Percentiles rank a stretch among this genome's conserved stretches.
Evolutionary conservation across 2,329 filamentous ascomycete species (phyloP).

Genomic region (Didymellaceae sp.): DNA sequence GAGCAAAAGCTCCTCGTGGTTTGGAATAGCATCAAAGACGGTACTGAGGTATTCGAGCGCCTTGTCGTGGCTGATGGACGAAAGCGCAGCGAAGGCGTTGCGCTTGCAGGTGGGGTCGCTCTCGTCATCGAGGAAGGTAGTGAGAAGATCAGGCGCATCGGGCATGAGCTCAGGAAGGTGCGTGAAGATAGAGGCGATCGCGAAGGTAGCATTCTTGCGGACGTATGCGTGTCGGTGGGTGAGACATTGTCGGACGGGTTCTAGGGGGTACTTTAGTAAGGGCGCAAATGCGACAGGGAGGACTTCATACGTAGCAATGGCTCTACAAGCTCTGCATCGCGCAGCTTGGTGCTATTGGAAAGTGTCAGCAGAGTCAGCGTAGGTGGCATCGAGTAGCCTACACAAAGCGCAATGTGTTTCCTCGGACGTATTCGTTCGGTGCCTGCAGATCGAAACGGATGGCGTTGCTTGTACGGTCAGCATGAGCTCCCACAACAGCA

Average conservation of each 20-base stretch:
- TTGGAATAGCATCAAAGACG: constrained; percentile 91
- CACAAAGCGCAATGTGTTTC: constrained; percentile 96
- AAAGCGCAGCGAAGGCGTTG: constrained; percentile 92
- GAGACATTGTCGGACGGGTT: constrained; percentile 88
- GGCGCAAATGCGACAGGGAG: neutral
- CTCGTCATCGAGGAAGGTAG: constrained; percentile 87
- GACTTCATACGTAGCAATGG: constrained; percentile 71
- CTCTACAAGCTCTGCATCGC: constrained; percentile 94
- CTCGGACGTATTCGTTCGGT: constrained; percentile 96
- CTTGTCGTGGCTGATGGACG: constrained; percentile 91
- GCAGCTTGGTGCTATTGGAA: constrained; percentile 73
- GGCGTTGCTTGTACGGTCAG: constrained; percentile 74
- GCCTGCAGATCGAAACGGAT: constrained; percentile 98
- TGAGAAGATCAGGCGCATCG: constrained; percentile 90
- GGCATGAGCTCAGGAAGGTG: constrained; percentile 92
- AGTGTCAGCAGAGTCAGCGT: constrained; percentile 23
- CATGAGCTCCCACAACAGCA: neutral
- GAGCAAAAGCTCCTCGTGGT: constrained; percentile 91
- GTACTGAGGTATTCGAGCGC: constrained; percentile 85
- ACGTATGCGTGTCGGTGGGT: constrained; percentile 98
- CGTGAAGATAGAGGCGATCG: constrained; percentile 87
- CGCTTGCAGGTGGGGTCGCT: constrained; percentile 96
- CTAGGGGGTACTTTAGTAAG: constrained; percentile 27
- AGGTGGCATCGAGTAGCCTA: constrained; percentile 19
- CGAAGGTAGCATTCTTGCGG: constrained; percentile 96